Base-by-base conservation (phyloP, 2,329 filamentous ascomycete genomes). In the Aspergillus neoniger region DNA sequence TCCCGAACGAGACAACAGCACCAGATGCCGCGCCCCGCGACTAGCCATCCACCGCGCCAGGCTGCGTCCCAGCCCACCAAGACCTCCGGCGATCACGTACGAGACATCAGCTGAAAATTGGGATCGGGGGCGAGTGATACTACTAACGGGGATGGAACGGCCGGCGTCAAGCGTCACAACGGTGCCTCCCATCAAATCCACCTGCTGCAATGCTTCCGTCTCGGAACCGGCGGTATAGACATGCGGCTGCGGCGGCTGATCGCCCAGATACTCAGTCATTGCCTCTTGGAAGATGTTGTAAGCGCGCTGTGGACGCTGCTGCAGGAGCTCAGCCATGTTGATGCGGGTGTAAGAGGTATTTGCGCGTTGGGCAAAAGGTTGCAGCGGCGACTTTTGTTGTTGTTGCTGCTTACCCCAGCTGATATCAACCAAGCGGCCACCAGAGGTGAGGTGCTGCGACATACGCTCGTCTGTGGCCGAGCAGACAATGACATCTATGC, bases 51-150 rank as follows among this genome's bases (percentile, higher is more conserved):
- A 52, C 12, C 49, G 49, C 28, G 49, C 49, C 21, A 36, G 17
- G n/a, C 15, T 36, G 4, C 49, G 49, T 12, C 49, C 49, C 2
- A 52, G 30, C 14, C 43, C 55, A n/a, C 55, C 55, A n/a, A 57
- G 55, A 3, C 55, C 55, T 12, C 55, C 55, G 4, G 55, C 41
- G 8, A 57, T 57, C 12, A 57, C 44, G 17, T 50, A 57, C 17
- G 43, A 36, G 9, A 19, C 43, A 23, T 50, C 19, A 25, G 28
- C 25, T 19, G 30, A 17, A 17, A 49, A 49, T 5, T 12, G 30
- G 28, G 48, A 48, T 5, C n/a, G 3, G 7, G 41, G 19, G 19
- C 38, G 48, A 6, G 43, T 25, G 9, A 21, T 7, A 15, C 7
- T 17, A 5, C 21, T 23, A 14, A 47, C 53, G 28, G 28, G 28